Evolutionary conservation across 2,329 filamentous ascomycete genomes (phyloP).

Genomic region (Xylaria sp.): DNA sequence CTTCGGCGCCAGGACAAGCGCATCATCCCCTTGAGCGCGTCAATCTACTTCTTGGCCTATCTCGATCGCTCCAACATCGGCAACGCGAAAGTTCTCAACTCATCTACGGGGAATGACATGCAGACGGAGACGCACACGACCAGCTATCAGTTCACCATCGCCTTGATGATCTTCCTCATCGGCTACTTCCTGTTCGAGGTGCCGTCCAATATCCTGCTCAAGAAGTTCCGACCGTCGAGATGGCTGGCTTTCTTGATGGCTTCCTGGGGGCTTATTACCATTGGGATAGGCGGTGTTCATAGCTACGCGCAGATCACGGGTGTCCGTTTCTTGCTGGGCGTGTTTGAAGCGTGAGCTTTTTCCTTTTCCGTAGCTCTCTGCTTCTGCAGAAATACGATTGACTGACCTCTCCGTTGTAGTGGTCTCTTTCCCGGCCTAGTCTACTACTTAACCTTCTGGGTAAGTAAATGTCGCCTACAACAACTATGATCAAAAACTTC

Average conservation of each 20-base stretch:
- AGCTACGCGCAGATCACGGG: conserved; percentile 72
- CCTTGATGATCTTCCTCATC: conserved; percentile 53
- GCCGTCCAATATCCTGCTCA: conserved; percentile 73
- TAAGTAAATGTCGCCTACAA: conserved; percentile 33
- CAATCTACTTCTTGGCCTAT: conserved; percentile 67
- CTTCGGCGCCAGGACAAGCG: conserved; percentile 61
- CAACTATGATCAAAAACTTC: background rate
- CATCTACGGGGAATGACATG: conserved; percentile 51
- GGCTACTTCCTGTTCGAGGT: conserved; percentile 67
- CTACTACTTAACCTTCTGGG: conserved; percentile 76
- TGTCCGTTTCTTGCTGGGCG: conserved; percentile 74
- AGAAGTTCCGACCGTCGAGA: conserved; percentile 69
- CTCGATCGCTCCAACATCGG: conserved; percentile 67
- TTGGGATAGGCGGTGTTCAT: conserved; percentile 72
- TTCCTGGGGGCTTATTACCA: conserved; percentile 74
- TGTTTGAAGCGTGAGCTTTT: conserved; percentile 66
- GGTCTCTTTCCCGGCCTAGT: conserved; percentile 76
- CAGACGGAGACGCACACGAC: conserved; percentile 49
- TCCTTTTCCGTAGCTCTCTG: background rate
- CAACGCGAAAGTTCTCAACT: conserved; percentile 56
- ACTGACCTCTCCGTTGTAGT: conserved; percentile 23
- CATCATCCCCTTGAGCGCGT: conserved; percentile 64
- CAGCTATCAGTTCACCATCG: conserved; percentile 51
- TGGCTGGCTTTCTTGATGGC: conserved; percentile 76
- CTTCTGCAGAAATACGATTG: background rate